A percentile compares a stretch with the other conserved stretches of the same genome.
phyloP scores from a whole-genome alignment of 441 rosid genomes.

The Euphorbia celastroides region DNA sequence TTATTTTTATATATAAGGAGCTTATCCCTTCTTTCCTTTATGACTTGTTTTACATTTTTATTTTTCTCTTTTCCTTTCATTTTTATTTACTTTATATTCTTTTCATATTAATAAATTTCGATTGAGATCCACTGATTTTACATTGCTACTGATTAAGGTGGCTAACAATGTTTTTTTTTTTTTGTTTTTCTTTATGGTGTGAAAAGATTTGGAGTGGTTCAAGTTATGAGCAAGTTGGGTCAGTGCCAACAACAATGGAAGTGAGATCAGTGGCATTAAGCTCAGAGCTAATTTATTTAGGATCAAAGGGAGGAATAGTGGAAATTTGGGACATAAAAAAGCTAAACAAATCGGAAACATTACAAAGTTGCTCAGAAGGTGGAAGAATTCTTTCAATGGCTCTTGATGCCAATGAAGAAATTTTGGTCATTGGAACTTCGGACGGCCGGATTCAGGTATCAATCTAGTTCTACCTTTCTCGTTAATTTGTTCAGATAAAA shows the following conservation, averaged over 20 bases:
- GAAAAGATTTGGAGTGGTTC: constrained; percentile 54
- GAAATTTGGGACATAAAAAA: constrained; percentile 69
- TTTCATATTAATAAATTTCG: too few species aligned
- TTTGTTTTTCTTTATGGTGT: neutral
- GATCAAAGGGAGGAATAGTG: constrained; percentile 55
- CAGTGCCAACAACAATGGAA: constrained; percentile 38
- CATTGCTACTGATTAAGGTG: too few species aligned
- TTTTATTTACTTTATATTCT: too few species aligned
- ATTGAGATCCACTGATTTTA: too few species aligned
- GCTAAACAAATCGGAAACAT: constrained; percentile 38
- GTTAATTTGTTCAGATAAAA: too few species aligned
- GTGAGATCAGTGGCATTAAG: constrained; percentile 48
- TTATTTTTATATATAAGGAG: too few species aligned
- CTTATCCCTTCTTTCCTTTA: too few species aligned
- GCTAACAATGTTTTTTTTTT: neutral
- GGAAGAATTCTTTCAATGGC: constrained; percentile 47
- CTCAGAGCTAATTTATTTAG: constrained; percentile 61
- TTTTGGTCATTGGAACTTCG: constrained; percentile 55
- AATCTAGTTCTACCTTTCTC: too few species aligned
- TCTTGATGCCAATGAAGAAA: constrained; percentile 48
- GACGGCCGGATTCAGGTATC: constrained; percentile 64
- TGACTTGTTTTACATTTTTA: too few species aligned
- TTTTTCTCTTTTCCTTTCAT: too few species aligned
- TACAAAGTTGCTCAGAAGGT: constrained; percentile 34
- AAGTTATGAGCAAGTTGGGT: constrained; percentile 40